Base-by-base conservation (phyloP, 192 early-diverging fungal species). In the Radiomyces spectabilis region DNA sequence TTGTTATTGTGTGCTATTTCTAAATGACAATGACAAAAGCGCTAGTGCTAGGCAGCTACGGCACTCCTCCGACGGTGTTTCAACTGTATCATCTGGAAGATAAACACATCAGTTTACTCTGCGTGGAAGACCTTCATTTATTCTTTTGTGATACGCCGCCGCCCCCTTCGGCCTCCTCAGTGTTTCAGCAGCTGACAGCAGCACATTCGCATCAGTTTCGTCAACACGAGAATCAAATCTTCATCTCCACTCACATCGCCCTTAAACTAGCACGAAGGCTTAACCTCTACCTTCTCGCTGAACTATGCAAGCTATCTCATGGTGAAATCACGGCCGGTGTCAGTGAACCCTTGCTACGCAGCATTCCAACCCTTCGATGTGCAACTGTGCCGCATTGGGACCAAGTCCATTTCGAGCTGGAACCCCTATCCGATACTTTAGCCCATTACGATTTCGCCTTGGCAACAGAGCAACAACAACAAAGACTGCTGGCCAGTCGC, bases 301-400 rank as follows among this genome's bases (percentile, higher is more conserved):
- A 62, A 46, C 33, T 62, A 13, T 62, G 60, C 41, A 34, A 39
- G 30, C 41, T 62, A 12, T 30, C 45, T 21, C 43, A 42, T 25
- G 27, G 50, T 22, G 52, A 62, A 41, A 32, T 62, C 10, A 13
- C 47, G 12, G 42, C 21, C 43, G 33, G 52, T 24, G 44, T 54
- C 16, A 44, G 35, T 1, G 52, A 62, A 29, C 60, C 51, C 3
- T 2, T 62, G 4, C 18, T 62, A 1, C 5, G 18, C 25, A 54
- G 21, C 27, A 26, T 44, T 12, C 38, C 37, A 41, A 29, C 21
- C 22, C 10, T 16, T 12, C 40, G 8, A 41, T 26, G 32, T 2
- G n/a, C 27, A 40, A 16, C 10, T 13, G 25, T 37, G 25, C 18
- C 32, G 52, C 22, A 24, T 3, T 42, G 39, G 52, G 42, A 22